Base-by-base conservation (phyloP, 2,329 filamentous ascomycete genomes). In the Aspergillus candidus region DNA sequence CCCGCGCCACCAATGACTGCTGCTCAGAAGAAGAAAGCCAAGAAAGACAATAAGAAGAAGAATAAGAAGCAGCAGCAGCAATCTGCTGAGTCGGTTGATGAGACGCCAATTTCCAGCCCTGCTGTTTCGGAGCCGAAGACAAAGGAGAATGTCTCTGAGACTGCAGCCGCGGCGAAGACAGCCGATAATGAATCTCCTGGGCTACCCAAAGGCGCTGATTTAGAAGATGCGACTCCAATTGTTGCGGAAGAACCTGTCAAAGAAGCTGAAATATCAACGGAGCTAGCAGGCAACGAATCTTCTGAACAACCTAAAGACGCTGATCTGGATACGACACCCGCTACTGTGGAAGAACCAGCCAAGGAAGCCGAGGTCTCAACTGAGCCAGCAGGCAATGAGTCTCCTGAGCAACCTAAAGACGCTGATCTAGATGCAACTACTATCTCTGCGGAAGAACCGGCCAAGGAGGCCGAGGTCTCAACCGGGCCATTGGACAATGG, bases 1-100 rank as follows among this genome's bases (percentile, higher is more conserved):
- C 7, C 40, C 11, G 36, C 46, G 15, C 17, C 39, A 12, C 43
- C 43, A 2, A 48, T 59, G 50, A 57, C 54, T 8, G 37, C 51
- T 4, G 52, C 54, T 14, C 51, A 54, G 30, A 59, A 53, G 42
- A 58, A 52, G 36, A 58, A 61, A 50, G 55, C 51, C 2, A 56
- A 52, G 45, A 61, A 59, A 33, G 53, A 57, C 10, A 58, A 52
- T 43, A 58, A 55, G 43, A 54, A 55, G 41, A 48, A 48, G 43
- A 54, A 55, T 39, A 48, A 48, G 34, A 49, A 18, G 18, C 18
- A 18, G 18, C 18, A 52, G 38, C 51, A 44, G 7, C 47, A 47
- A 17, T 36, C 46, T 38, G 41, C 43, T 22, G 22, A 27, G 22
- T 40, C 35, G 11, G 6, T 43, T 27, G 43, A 49, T 13, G 43